Conservation (phyloP, 2,329 filamentous ascomycete species). For the Paecilomyces dactylethromorphus region DNA sequence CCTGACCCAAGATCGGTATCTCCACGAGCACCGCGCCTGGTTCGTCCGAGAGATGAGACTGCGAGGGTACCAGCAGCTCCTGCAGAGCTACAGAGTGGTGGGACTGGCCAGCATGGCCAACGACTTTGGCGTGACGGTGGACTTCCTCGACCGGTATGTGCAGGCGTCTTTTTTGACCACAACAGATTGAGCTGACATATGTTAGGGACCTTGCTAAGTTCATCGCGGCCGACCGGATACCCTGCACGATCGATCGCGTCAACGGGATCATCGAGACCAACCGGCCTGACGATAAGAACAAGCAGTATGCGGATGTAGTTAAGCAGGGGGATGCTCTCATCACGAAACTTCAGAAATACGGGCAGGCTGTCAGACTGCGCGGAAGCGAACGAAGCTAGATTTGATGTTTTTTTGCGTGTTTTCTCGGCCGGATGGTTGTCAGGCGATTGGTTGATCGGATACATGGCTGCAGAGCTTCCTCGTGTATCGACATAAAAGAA, state of each 20-base stretch:
- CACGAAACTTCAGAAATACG: constrained; percentile 98
- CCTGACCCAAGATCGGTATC: constrained; percentile 86
- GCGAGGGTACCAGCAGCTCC: constrained; percentile 89
- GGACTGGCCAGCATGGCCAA: constrained; percentile 95
- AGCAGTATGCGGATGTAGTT: constrained; percentile 97
- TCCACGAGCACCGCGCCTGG: constrained; percentile 94
- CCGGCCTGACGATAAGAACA: constrained; percentile 97
- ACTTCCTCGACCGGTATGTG: constrained; percentile 84
- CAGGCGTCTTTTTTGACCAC: background rate
- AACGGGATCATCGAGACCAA: constrained; percentile 97
- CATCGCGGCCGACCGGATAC: constrained; percentile 87
- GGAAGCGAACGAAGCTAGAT: constrained; percentile 81
- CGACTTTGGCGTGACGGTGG: constrained; percentile 93
- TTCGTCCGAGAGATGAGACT: constrained; percentile 98
- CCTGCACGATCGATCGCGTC: constrained; percentile 96
- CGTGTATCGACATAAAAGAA: background rate
- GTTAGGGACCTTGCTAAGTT: constrained; percentile 87
- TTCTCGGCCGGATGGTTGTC: background rate
- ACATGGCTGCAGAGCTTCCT: background rate
- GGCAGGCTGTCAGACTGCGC: constrained; percentile 86
- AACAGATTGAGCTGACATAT: constrained; percentile 5
- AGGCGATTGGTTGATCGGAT: background rate
- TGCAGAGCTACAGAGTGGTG: constrained; percentile 95
- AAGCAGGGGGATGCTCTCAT: constrained; percentile 97
- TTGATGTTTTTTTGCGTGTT: background rate